Evolutionary conservation across 768 basidiomycete genomes (phyloP).

Genomic region (Boletus sensibilis): DNA sequence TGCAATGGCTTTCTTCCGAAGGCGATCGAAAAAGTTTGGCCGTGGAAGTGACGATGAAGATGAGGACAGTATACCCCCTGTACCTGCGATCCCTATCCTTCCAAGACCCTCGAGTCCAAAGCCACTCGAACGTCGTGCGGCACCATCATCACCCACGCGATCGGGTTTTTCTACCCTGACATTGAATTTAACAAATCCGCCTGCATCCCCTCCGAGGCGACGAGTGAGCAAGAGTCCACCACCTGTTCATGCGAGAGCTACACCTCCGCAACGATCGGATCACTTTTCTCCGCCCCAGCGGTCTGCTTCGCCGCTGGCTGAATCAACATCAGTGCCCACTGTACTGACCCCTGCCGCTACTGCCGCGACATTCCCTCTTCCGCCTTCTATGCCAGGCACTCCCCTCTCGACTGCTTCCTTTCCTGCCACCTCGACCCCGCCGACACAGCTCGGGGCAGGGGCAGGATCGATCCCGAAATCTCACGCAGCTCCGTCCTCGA

Average conservation of each 20-base stretch:
- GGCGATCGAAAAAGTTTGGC: slow-evolving; percentile 27
- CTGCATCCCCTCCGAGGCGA: slow-evolving; percentile 18
- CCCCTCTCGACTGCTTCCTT: slow-evolving; percentile 20
- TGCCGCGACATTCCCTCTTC: slow-evolving; percentile 10
- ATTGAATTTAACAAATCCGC: slow-evolving; percentile 23
- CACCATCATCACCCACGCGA: slow-evolving; percentile 29
- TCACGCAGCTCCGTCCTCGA: slow-evolving; percentile 15
- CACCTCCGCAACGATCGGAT: slow-evolving; percentile 13
- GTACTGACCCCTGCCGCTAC: slow-evolving; percentile 2
- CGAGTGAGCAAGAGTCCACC: slow-evolving; percentile 31
- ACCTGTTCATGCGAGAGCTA: slow-evolving; percentile 10
- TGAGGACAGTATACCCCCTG: slow-evolving; percentile 29
- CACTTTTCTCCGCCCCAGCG: slow-evolving; percentile 2
- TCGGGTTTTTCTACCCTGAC: slow-evolving; percentile 29
- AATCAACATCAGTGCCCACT: slow-evolving; percentile 7
- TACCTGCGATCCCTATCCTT: slow-evolving; percentile 31
- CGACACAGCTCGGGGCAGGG: not conserved
- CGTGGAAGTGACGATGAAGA: slow-evolving; percentile 33
- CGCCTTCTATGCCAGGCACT: slow-evolving; percentile 20
- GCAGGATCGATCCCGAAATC: slow-evolving; percentile 6
- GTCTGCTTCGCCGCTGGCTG: slow-evolving; percentile 9
- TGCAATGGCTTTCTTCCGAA: slow-evolving; percentile 35
- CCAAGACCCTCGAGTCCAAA: slow-evolving; percentile 31
- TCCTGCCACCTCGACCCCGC: not conserved
- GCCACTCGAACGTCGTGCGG: slow-evolving; percentile 23